Conservation (phyloP, 805 yeast species). For the Metschnikowia santaceciliae region DNA sequence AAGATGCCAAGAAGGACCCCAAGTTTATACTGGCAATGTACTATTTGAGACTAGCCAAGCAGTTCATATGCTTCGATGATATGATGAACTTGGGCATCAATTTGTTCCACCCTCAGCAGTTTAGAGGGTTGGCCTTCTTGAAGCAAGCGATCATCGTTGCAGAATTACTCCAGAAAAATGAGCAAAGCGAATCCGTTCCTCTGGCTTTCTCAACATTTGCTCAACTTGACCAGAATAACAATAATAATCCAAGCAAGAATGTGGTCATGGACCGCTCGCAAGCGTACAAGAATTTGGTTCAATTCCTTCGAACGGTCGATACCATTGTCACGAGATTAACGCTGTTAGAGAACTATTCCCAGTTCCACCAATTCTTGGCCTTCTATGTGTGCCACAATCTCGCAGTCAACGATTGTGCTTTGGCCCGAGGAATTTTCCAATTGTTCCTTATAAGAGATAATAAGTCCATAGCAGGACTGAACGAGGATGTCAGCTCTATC, state of each 20-base stretch:
- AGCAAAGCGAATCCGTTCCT: neutral
- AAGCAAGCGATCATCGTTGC: neutral
- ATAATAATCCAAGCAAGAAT: conserved; percentile 35
- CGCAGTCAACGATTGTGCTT: conserved; percentile 30
- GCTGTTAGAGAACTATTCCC: conserved; percentile 19
- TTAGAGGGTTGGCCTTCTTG: neutral
- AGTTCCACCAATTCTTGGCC: conserved; percentile 25
- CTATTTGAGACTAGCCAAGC: conserved; percentile 26
- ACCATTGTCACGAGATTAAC: conserved; percentile 18
- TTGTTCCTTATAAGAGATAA: conserved; percentile 61
- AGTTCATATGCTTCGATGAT: conserved; percentile 20
- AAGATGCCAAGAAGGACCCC: conserved; percentile 10
- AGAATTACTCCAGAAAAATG: neutral
- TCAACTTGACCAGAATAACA: conserved; percentile 34
- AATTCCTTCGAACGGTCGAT: conserved; percentile 21
- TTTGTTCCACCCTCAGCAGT: conserved; percentile 3
- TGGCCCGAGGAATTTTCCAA: conserved; percentile 64
- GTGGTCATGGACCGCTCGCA: conserved; percentile 19
- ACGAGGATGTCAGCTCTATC: conserved; percentile 26
- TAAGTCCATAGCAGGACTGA: conserved; percentile 51
- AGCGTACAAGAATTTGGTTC: conserved; percentile 19
- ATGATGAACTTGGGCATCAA: conserved; percentile 5
- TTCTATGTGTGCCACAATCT: conserved; percentile 26
- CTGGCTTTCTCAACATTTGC: conserved; percentile 31
- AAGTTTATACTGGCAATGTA: conserved; percentile 11